Percentiles rank a stretch among this genome's conserved stretches.
phyloP scores from a whole-genome alignment of 768 basidiomycete genomes.

The Gloeophyllum trabeum region DNA sequence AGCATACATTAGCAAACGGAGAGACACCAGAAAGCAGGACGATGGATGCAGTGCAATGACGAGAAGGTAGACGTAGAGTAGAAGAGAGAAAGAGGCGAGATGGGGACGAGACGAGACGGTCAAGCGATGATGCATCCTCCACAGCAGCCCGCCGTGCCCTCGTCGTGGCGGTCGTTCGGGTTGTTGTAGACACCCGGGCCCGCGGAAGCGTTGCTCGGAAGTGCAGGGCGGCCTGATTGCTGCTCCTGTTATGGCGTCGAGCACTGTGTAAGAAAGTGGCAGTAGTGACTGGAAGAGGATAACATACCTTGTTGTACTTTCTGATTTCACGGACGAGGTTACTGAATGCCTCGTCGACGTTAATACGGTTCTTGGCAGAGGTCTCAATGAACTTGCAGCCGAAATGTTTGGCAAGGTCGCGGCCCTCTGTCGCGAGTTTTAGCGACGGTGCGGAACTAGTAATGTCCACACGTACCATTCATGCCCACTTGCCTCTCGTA shows the following conservation, averaged over 20 bases:
- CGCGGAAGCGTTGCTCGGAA: conserved; percentile 29
- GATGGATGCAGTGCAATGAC: neutral
- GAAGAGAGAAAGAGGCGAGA: conserved; percentile 9
- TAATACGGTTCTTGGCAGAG: conserved; percentile 92
- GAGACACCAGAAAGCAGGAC: neutral
- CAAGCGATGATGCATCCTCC: conserved; percentile 52
- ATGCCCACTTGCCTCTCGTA: conserved; percentile 94
- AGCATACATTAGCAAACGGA: too few species aligned
- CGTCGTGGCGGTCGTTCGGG: conserved; percentile 35
- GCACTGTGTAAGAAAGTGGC: neutral
- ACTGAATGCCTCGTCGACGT: conserved; percentile 92
- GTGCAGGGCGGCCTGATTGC: conserved; percentile 62
- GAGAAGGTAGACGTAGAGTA: conserved; percentile 2
- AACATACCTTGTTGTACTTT: conserved; percentile 79
- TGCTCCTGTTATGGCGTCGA: conserved; percentile 42
- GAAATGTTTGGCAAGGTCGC: conserved; percentile 90
- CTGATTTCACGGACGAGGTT: conserved; percentile 90
- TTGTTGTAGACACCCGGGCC: conserved; percentile 34
- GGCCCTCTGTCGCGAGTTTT: conserved; percentile 69
- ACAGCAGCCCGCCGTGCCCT: conserved; percentile 54
- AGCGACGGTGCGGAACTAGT: too few species aligned
- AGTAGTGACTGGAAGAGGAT: neutral
- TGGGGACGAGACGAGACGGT: conserved; percentile 7
- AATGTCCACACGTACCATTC: conserved; percentile 62
- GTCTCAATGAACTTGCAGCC: conserved; percentile 94